phyloP scores from a whole-genome alignment of 176 grass and related monocot genomes.

The Otatea glauca region DNA sequence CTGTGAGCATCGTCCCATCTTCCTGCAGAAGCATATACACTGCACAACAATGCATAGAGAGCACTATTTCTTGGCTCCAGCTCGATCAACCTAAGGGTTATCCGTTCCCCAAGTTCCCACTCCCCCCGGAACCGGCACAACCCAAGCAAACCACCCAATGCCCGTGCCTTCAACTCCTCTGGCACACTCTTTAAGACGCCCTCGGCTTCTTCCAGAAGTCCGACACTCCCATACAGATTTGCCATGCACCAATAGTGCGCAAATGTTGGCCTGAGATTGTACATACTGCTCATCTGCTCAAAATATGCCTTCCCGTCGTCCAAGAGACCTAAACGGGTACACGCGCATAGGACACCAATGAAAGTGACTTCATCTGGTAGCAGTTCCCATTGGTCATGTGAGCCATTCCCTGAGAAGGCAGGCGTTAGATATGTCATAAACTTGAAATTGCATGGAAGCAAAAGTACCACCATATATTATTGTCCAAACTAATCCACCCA shows the following conservation, averaged over 20 bases:
- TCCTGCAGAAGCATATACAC: conserved; percentile 69
- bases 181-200: conserved; percentile 46
- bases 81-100: conserved; percentile 67
- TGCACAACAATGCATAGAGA: conserved; percentile 63
- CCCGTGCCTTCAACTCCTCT: conserved; percentile 50
- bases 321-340: conserved; percentile 63
- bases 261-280: conserved; percentile 62
- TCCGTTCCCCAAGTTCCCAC: conserved; percentile 61
- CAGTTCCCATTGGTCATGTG: neutral
- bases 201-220: conserved; percentile 51
- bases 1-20: conserved; percentile 65
- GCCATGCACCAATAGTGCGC: conserved; percentile 84
- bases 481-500: conserved; percentile 20
- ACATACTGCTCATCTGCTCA: conserved; percentile 54
- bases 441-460: neutral
- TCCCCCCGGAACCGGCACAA: conserved; percentile 61
- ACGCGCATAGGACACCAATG: conserved; percentile 61
- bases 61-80: conserved; percentile 59
- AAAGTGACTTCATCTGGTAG: conserved; percentile 67
- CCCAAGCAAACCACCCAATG: conserved; percentile 63
- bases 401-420: conserved; percentile 41
- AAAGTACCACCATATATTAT: conserved; percentile 6
- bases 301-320: conserved; percentile 62
- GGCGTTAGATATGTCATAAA: neutral
- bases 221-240: conserved; percentile 61